phyloP scores from a whole-genome alignment of 768 basidiomycete species.

The Suillus cothurnatus region DNA sequence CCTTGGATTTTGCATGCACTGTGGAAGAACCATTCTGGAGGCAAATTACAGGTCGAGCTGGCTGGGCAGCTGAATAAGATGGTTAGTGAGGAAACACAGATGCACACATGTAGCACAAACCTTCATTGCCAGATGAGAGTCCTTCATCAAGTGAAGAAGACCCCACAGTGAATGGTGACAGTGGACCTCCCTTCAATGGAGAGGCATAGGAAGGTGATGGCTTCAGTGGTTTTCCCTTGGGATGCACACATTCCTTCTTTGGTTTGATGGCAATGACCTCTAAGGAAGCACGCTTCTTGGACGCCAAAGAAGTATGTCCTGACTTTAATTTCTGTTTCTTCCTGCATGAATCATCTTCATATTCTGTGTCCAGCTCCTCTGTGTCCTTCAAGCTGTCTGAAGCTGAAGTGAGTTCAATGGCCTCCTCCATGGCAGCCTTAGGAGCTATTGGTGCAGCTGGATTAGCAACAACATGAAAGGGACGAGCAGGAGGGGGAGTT shows the following conservation, averaged over 20 bases:
- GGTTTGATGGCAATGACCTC: background rate
- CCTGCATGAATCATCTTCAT: background rate
- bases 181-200: background rate
- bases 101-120: background rate
- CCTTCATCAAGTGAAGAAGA: background rate
- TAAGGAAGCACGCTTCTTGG: background rate
- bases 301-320: background rate
- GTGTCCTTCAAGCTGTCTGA: background rate
- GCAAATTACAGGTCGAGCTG: background rate
- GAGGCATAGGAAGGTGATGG: background rate
- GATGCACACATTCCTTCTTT: background rate
- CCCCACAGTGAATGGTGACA: background rate
- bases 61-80: constrained; percentile 1
- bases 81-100: background rate
- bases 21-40: background rate
- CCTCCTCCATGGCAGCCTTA: background rate
- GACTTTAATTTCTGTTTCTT: background rate
- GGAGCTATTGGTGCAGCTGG: background rate
- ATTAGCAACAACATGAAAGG: background rate
- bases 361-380: background rate
- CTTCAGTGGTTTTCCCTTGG: background rate
- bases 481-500: background rate
- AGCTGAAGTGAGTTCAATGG: background rate
- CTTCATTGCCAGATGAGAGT: background rate
- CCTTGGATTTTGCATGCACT: background rate